Percentiles rank a stretch among this genome's conserved stretches.
These are phyloP conservation scores for Cordyceps javanica DNA, from an alignment of 2,329 filamentous ascomycete genomes.

Conservation along the genomic window DNA sequence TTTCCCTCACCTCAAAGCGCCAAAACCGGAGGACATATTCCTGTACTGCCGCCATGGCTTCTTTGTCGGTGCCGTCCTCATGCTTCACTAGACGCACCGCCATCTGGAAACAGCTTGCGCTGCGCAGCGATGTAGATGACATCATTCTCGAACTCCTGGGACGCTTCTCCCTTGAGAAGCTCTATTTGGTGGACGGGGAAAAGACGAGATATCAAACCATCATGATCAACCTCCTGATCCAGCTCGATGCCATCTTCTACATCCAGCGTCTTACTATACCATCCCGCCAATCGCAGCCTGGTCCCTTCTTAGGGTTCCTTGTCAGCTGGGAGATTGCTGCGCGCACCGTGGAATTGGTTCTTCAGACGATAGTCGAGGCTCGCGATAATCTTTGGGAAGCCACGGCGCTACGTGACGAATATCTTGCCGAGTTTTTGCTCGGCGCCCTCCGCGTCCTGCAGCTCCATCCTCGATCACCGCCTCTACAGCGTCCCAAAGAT, in stretches of 20 bases:
- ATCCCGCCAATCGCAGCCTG: slow-evolving; percentile 26
- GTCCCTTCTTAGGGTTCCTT: slow-evolving; percentile 32
- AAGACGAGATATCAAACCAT: slow-evolving; percentile 28
- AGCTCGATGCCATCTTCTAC: slow-evolving; percentile 33
- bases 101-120: slow-evolving; percentile 29
- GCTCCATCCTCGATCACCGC: slow-evolving; percentile 31
- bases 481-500: slow-evolving; percentile 27
- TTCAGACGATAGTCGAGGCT: slow-evolving; percentile 30
- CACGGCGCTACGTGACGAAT: slow-evolving; percentile 27
- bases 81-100: slow-evolving; percentile 30
- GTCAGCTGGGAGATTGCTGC: slow-evolving; percentile 35
- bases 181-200: slow-evolving; percentile 30
- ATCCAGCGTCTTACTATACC: slow-evolving; percentile 35
- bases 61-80: slow-evolving; percentile 27
- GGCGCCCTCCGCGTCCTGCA: slow-evolving; percentile 31
- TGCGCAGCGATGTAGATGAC: slow-evolving; percentile 35
- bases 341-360: slow-evolving; percentile 31
- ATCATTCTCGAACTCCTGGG: slow-evolving; percentile 36
- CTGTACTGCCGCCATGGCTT: slow-evolving; percentile 16
- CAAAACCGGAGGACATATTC: not conserved
- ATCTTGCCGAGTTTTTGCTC: slow-evolving; percentile 31
- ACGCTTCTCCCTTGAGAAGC: slow-evolving; percentile 35
- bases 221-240: slow-evolving; percentile 29
- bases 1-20: not conserved
- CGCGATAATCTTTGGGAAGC: slow-evolving; percentile 29